Conservation (phyloP, 2,329 filamentous ascomycete genomes). For the Paecilomyces dactylethromorphus region DNA sequence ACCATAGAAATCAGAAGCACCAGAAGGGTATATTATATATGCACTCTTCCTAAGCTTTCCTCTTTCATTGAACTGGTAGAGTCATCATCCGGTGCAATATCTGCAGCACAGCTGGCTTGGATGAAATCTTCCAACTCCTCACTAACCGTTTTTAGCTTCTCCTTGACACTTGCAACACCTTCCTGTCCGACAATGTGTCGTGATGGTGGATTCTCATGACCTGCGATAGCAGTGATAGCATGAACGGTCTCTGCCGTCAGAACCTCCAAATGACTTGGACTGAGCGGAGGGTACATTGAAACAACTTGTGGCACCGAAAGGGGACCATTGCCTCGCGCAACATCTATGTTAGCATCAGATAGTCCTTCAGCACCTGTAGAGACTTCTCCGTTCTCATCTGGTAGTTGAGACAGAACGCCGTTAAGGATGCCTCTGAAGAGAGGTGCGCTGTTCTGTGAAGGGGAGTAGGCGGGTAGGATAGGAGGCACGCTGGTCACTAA, state of each 20-base stretch:
- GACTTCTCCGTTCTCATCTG: conserved; percentile 36
- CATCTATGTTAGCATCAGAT: conserved; percentile 10
- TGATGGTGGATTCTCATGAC: conserved; percentile 90
- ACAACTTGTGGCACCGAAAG: conserved; percentile 45
- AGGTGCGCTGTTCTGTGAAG: conserved; percentile 66
- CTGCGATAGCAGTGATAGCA: conserved; percentile 84
- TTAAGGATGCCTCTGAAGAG: conserved; percentile 76
- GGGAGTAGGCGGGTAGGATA: conserved; percentile 60
- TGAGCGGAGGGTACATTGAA: conserved; percentile 68
- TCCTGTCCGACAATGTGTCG: conserved; percentile 91
- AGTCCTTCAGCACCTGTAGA: conserved; percentile 10
- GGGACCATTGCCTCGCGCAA: conserved; percentile 23
- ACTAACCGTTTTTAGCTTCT: conserved; percentile 92
- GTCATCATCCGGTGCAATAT: conserved; percentile 40
- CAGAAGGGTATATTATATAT: conserved; percentile 2
- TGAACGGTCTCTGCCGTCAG: conserved; percentile 85
- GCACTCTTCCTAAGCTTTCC: conserved; percentile 12
- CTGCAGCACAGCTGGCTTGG: conserved; percentile 78
- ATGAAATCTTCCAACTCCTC: conserved; percentile 96
- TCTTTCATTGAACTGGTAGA: conserved; percentile 13
- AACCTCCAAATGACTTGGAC: conserved; percentile 59
- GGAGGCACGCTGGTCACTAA: conserved; percentile 77
- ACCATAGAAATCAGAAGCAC: not conserved
- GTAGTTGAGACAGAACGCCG: conserved; percentile 69
- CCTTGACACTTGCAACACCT: conserved; percentile 79